Base-by-base conservation (phyloP, 345 rosid genomes). In the Ceriops tagal region DNA sequence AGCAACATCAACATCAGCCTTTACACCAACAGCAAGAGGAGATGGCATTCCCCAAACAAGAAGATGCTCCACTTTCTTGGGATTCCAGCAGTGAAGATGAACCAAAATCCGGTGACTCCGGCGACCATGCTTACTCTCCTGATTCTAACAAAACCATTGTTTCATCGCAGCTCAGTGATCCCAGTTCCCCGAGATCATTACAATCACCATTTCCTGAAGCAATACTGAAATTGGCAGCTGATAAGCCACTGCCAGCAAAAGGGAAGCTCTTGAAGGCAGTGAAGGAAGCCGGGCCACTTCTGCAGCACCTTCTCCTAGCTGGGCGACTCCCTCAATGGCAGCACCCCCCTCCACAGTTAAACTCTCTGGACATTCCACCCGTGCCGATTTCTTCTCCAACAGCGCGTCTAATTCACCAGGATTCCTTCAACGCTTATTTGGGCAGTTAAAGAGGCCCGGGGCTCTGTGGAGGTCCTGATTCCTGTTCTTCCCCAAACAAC, bases 321-420 rank as follows among this genome's bases (percentile, higher is more conserved):
- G 96, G 96, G 27, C 90, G 87, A 13, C 89, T 89, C 24, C 96
- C 96, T 62, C 92, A 80, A 53, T 89, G 96, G 96, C 88, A 85
- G 62, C 87, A 85, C 67, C 96, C 96, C 0, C 96, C 95, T 5
- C 95, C 95, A 1, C 83, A 77, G 34, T 74, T 89, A 1, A 72
- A 84, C 80, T 69, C 82, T 74, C 65, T 84, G 37, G 87, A 89
- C 43, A 89, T 89, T 27, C 92, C 95, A 22, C 92, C 88, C 0
- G 84, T 88, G 39, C 68, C 79, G 62, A 82, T 86, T 70, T 81
- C 89, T 61, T 74, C 87, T 27, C 71, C 84, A 7, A 31, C 63
- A 2, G 73, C 67, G 0, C 34, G 34, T 13, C 75, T 78, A 46
- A 37, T 62, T 5, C 75, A 70, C 46, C 83, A 65, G 24, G 81